Evolutionary conservation across 805 yeast species (phyloP), one percentile per base, ranked within the genome.

Genomic region (Jamesozyma lodderae): DNA sequence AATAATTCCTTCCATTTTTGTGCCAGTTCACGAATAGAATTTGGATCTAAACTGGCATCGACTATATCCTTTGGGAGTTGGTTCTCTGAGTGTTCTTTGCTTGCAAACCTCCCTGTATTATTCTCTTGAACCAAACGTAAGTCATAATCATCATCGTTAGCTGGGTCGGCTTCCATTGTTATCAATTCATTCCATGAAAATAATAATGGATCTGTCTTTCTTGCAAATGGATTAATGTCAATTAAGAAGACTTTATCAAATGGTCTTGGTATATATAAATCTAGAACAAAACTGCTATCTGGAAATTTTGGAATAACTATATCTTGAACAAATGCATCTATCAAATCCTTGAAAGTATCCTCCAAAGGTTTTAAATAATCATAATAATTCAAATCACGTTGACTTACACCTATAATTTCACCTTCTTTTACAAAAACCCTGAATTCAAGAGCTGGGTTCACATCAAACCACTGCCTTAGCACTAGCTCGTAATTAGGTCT

Each of bases 1-100:
- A 66, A 55, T 30, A 69, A 41, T 34, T 69, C 69, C 27, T 60
- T 55, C 86, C 86, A 81, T 41, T 75, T 68, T 41, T 67, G 67
- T 0, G 82, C 76, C 45, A 83, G 61, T 36, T 81, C 87, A 10
- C 74, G 77, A 72, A 86, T 79, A 0, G 81, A 72, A 16, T 70
- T 67, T 0, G 88, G 72, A 47, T 81, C 78, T 48, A 76, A 51
- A 24, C 83, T 69, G 2, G 96, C 95, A 55, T 86, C 92, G 4
- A 92, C 81, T 16, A 92, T 76, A 52, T 92, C 99, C 37, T 73
- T 69, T 0, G 99, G 99, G 2, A 92, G 95, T 52, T 84, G 88
- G 56, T 79, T 85, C 50, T 90, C 95, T 2, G 94, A 75, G 53
- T 85, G 90, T 35, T 85, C 94, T 46, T 81, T 84, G 0, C 77